A percentile compares a stretch with the other conserved stretches of the same genome.
These are phyloP conservation scores for Ceriops tagal DNA, from an alignment of 345 rosid genomes.

Conservation along the genomic window DNA sequence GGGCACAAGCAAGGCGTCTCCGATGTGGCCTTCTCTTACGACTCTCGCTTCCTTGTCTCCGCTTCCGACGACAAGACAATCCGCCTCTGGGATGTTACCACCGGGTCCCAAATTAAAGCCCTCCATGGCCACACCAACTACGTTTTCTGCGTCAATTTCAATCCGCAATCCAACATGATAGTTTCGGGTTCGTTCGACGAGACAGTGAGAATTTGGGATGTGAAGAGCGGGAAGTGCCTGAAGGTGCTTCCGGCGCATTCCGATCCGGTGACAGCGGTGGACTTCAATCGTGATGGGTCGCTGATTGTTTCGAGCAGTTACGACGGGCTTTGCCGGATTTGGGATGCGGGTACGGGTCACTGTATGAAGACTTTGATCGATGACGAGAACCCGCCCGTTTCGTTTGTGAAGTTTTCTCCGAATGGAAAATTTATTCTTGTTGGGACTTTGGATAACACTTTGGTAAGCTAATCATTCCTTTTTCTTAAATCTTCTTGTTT, in stretches of 20 bases:
- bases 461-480: slow-evolving; percentile 41
- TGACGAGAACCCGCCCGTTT: slow-evolving; percentile 92
- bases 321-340: slow-evolving; percentile 83
- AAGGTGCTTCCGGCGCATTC: slow-evolving; percentile 94
- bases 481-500: too few relatives aligned
- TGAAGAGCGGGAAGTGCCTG: slow-evolving; percentile 76
- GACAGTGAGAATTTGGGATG: slow-evolving; percentile 94
- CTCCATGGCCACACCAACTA: slow-evolving; percentile 79
- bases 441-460: slow-evolving; percentile 77
- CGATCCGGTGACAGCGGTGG: slow-evolving; percentile 86
- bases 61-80: slow-evolving; percentile 92
- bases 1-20: slow-evolving; percentile 84
- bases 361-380: slow-evolving; percentile 82
- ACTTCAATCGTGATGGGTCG: slow-evolving; percentile 78
- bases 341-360: slow-evolving; percentile 90
- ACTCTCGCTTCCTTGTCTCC: slow-evolving; percentile 77
- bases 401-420: slow-evolving; percentile 81
- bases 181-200: slow-evolving; percentile 94
- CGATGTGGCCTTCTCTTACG: slow-evolving; percentile 86
- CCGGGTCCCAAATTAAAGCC: slow-evolving; percentile 58
- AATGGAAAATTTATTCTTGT: slow-evolving; percentile 92
- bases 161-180: slow-evolving; percentile 80
- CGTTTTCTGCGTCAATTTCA: slow-evolving; percentile 79
- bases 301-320: slow-evolving; percentile 85
- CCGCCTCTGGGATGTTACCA: slow-evolving; percentile 86